Evolutionary conservation across 2,329 filamentous ascomycete species (phyloP).

Genomic region (Sporothrix humicola): DNA sequence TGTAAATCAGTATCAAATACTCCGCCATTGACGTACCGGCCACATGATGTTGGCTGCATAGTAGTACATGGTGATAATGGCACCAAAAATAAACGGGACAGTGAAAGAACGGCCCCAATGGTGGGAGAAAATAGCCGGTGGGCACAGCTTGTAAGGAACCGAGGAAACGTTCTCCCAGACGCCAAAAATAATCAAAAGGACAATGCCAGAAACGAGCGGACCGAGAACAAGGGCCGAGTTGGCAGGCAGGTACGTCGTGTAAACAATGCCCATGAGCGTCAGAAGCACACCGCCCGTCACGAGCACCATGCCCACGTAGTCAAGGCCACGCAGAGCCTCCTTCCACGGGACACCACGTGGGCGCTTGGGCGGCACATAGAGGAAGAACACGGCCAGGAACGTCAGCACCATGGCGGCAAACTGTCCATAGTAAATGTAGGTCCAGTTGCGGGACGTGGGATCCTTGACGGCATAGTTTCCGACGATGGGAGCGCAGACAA

Average conservation of each 20-base stretch:
- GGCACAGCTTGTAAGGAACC: conserved; percentile 50
- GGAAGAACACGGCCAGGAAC: conserved; percentile 50
- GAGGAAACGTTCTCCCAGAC: conserved; percentile 49
- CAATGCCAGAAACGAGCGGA: conserved; percentile 46
- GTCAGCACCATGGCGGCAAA: conserved; percentile 52
- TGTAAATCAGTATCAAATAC: too few relatives aligned
- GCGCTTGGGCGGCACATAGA: conserved; percentile 45
- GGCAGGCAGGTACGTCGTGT: conserved; percentile 46
- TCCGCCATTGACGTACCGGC: neutral
- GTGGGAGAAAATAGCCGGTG: conserved; percentile 52
- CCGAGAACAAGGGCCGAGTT: conserved; percentile 47
- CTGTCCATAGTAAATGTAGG: conserved; percentile 53
- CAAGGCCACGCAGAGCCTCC: conserved; percentile 46
- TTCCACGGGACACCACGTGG: conserved; percentile 46
- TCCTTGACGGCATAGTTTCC: conserved; percentile 48
- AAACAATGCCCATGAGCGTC: conserved; percentile 50
- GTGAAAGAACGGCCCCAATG: conserved; percentile 54
- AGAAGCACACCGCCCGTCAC: conserved; percentile 47
- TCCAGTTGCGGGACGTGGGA: conserved; percentile 43
- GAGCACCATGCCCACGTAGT: conserved; percentile 49
- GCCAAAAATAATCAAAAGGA: conserved; percentile 46
- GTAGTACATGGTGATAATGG: conserved; percentile 59
- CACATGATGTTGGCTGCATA: conserved; percentile 55
- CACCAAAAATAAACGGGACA: conserved; percentile 51
- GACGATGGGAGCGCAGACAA: conserved; percentile 54